Evolutionary conservation across 2,329 filamentous ascomycete genomes (phyloP).

Genomic region (Colletotrichum trifolii): DNA sequence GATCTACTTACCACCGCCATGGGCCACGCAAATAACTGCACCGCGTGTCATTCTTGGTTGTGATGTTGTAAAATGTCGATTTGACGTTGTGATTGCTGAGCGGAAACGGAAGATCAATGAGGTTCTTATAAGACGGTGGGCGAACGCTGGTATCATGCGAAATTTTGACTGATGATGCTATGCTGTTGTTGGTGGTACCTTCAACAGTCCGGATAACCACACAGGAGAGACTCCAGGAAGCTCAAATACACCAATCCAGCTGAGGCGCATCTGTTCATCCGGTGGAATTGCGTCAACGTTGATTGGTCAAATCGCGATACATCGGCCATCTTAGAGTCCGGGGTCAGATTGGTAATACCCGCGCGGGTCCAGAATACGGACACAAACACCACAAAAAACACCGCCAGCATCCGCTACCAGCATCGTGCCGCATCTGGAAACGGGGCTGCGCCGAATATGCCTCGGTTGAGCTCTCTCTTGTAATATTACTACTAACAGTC

Average conservation of each 20-base stretch:
- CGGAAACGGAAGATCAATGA: background rate
- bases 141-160: conserved; percentile 14
- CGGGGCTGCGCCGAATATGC: background rate
- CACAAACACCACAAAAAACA: background rate
- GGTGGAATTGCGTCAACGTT: conserved; percentile 1
- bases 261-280: background rate
- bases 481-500: too few relatives aligned
- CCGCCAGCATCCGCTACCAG: background rate
- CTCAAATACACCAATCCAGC: conserved; percentile 18
- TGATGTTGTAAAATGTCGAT: background rate
- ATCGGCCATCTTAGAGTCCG: conserved; percentile 7
- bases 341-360: conserved; percentile 36
- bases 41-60: conserved; percentile 51
- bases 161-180: background rate
- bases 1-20: conserved; percentile 55
- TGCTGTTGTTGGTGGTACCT: background rate
- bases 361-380: conserved; percentile 27
- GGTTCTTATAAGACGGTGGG: background rate
- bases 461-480: background rate
- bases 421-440: background rate
- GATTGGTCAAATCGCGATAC: conserved; percentile 8
- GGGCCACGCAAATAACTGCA: conserved; percentile 60
- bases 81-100: background rate
- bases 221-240: background rate
- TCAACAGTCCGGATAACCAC: background rate